phyloP scores from a whole-genome alignment of 2,329 filamentous ascomycete genomes.

The Drechmeria coniospora region DNA sequence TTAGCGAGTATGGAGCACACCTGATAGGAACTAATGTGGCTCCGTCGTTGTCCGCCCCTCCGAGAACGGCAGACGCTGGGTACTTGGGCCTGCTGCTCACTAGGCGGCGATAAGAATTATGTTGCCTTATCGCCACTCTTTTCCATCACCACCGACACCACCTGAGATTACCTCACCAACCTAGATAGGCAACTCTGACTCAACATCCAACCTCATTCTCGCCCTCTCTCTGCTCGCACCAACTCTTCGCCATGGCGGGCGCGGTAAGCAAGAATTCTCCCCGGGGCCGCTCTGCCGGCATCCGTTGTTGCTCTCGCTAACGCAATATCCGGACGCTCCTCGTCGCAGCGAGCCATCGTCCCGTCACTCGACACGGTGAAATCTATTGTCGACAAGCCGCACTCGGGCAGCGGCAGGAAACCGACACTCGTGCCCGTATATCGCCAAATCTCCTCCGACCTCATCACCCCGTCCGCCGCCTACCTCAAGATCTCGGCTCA shows the following conservation, averaged over 20 bases:
- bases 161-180: no score
- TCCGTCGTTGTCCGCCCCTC: no score
- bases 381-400: conserved; percentile 23
- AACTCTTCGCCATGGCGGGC: conserved; percentile 14
- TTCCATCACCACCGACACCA: no score
- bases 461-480: conserved; percentile 85
- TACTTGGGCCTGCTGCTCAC: no score
- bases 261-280: conserved; percentile 12
- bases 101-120: no score
- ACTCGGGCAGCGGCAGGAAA: conserved; percentile 11
- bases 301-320: neutral
- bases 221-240: no score
- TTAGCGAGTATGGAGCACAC: no score
- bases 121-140: no score
- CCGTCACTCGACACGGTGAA: conserved; percentile 31
- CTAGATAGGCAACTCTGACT: no score
- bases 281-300: neutral
- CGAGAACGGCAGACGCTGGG: no score
- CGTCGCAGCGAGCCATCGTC: conserved; percentile 22
- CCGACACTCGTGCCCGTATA: conserved; percentile 70
- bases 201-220: no score
- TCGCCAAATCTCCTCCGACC: conserved; percentile 76
- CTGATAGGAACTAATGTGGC: no score
- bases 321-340: conserved; percentile 3
- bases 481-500: conserved; percentile 80